A percentile compares a stretch with the other conserved stretches of the same genome.
Evolutionary conservation across 2,329 filamentous ascomycete genomes (phyloP).

Genomic region (Thielaviopsis euricoi): DNA sequence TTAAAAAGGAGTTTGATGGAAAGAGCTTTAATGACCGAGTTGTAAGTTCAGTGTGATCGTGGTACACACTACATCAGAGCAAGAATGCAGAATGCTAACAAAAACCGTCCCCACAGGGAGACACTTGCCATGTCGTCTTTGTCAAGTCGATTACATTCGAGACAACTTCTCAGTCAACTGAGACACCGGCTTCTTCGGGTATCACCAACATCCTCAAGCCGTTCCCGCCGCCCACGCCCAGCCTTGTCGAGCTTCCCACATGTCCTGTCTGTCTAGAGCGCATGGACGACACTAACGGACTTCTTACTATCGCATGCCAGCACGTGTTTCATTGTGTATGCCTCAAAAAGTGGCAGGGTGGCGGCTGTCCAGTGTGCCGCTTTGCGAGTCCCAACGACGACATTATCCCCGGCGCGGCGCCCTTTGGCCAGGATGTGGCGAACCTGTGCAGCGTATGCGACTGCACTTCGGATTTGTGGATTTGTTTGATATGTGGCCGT

Average conservation of each 20-base stretch:
- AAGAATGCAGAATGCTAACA: background rate
- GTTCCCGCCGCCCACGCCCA: conserved; percentile 55
- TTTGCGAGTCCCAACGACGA: conserved; percentile 51
- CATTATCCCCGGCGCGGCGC: conserved; percentile 20
- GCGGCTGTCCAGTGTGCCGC: conserved; percentile 84
- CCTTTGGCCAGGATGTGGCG: conserved; percentile 41
- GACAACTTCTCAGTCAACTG: conserved; percentile 32
- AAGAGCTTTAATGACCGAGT: conserved; percentile 86
- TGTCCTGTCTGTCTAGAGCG: conserved; percentile 93
- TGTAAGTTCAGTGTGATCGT: conserved; percentile 28
- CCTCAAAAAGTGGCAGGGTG: conserved; percentile 88
- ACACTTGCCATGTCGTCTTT: conserved; percentile 89
- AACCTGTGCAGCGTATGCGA: conserved; percentile 74
- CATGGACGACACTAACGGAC: conserved; percentile 93
- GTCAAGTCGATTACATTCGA: conserved; percentile 84
- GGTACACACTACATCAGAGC: background rate
- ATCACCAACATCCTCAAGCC: conserved; percentile 35
- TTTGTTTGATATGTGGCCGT: conserved; percentile 84
- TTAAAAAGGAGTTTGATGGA: conserved; percentile 79
- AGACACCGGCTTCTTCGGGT: conserved; percentile 31
- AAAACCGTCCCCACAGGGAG: conserved; percentile 37
- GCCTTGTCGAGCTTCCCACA: conserved; percentile 79
- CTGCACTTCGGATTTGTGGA: conserved; percentile 72
- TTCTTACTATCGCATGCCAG: conserved; percentile 91
- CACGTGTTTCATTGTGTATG: conserved; percentile 97